Evolutionary conservation across 306 rosid genomes (phyloP), one percentile per base, ranked within the genome.

Genomic region (Parietaria judaica): DNA sequence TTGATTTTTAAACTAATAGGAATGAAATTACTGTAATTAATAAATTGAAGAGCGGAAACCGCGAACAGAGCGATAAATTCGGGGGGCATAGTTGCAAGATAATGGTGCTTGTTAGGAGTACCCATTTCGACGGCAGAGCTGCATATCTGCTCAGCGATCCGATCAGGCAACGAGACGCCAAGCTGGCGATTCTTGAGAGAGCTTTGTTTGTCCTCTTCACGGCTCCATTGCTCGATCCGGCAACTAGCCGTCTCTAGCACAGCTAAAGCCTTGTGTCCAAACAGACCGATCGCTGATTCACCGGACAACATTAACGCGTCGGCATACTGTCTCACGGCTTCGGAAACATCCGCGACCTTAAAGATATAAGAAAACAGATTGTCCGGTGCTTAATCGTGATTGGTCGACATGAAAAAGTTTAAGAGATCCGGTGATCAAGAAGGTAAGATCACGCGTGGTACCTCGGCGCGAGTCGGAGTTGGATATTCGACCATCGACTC

Each of bases 401-500:
- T 8, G 31, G 12, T 48, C 14, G 11, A 11, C 11, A 12, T 48
- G 15, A 8, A 51, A 15, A 9, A 53, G 13, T 9, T 9, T 7
- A 15, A 3, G 43, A n/a, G 15, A 9, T 53, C 9, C 3, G 9
- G 36, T 38, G 45, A 37, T 38, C 3, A n/a, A 56, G 48, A 16
- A 2, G 16, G 6, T 13, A 23, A 23, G 31, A 23, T 23, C 31
- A 23, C 1, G 31, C 38, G n/a, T 52, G 36, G 46, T 77, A 86
- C 97, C 95, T 90, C 97, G 4, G 95, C 97, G 0, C 90, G 90
- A 13, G 97, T 87, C 65, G 97, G 97, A n/a, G 94, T 90, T 68
- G 97, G 97, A 74, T 90, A 90, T 77, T 90, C 96, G 39, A 87
- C 77, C 95, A 87, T 90, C 37, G 97, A 90, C 67, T 87, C 90